Conservation (phyloP, 2,329 filamentous ascomycete species). For the Cladophialophora carrionii region DNA sequence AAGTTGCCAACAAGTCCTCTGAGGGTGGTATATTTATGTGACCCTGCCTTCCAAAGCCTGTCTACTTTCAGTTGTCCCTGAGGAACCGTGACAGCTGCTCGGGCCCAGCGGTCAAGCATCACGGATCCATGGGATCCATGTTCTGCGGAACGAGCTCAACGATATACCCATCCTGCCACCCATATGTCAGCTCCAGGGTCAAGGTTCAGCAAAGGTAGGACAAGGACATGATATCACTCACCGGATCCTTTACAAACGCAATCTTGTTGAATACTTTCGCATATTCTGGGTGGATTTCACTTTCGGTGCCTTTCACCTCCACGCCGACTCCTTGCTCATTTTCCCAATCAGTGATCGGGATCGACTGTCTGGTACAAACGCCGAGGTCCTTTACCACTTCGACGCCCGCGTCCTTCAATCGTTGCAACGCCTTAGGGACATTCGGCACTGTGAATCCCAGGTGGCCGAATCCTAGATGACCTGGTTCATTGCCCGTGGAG, state of each 20-base stretch:
- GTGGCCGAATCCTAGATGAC: slow-evolving; percentile 46
- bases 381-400: slow-evolving; percentile 44
- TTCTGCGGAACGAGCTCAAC: slow-evolving; percentile 44
- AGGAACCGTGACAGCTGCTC: neutral
- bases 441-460: slow-evolving; percentile 48
- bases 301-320: slow-evolving; percentile 36
- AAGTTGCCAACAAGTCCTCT: neutral
- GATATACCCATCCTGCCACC: slow-evolving; percentile 43
- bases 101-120: neutral
- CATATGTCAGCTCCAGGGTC: slow-evolving; percentile 10
- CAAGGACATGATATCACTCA: slow-evolving; percentile 36
- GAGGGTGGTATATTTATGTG: neutral
- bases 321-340: slow-evolving; percentile 41
- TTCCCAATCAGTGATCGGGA: slow-evolving; percentile 46
- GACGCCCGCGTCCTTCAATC: slow-evolving; percentile 42
- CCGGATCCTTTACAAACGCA: slow-evolving; percentile 48
- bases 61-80: no score
- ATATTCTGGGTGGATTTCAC: slow-evolving; percentile 44
- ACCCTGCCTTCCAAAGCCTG: neutral
- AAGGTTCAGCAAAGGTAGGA: neutral
- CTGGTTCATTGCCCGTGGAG: slow-evolving; percentile 43
- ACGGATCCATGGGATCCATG: slow-evolving; percentile 18
- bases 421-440: slow-evolving; percentile 41
- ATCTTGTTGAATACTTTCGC: slow-evolving; percentile 44
- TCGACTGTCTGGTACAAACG: slow-evolving; percentile 38